Conservation (phyloP, 164 flowering plant genomes). For the Dillenia suffruticosa region DNA sequence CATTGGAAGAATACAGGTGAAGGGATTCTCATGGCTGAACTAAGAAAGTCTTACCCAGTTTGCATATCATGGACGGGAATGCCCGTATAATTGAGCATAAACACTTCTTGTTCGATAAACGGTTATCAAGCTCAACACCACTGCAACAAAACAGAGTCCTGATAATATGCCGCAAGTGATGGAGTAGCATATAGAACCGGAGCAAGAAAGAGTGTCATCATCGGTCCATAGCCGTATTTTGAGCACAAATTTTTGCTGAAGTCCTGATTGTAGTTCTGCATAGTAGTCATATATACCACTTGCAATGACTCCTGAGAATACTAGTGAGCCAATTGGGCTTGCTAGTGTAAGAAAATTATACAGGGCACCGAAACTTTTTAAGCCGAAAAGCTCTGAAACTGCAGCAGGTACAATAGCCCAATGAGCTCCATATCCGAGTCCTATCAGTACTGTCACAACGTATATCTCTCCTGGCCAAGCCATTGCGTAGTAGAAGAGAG, state of each 20-base stretch:
- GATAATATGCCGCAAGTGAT: constrained; percentile 39
- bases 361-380: constrained; percentile 51
- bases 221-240: not conserved
- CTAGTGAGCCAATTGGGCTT: constrained; percentile 40
- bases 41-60: too few species aligned
- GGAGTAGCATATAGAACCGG: constrained; percentile 39
- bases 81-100: constrained; percentile 37
- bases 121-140: constrained; percentile 34
- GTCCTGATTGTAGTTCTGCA: constrained; percentile 32
- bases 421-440: constrained; percentile 59
- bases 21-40: too few species aligned
- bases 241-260: not conserved
- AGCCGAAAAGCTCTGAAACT: constrained; percentile 58
- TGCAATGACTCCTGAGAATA: constrained; percentile 51
- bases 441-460: constrained; percentile 33
- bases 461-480: constrained; percentile 49
- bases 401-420: constrained; percentile 60
- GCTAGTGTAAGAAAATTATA: constrained; percentile 50
- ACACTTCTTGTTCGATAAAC: constrained; percentile 43
- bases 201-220: constrained; percentile 24
- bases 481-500: constrained; percentile 39
- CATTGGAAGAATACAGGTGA: too few species aligned
- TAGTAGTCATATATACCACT: constrained; percentile 48
- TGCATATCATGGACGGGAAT: not conserved
- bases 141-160: constrained; percentile 37